A percentile compares a stretch with the other conserved stretches of the same genome.
phyloP scores from a whole-genome alignment of 2,329 filamentous ascomycete species.

The Paracoccidioides brasiliensis region DNA sequence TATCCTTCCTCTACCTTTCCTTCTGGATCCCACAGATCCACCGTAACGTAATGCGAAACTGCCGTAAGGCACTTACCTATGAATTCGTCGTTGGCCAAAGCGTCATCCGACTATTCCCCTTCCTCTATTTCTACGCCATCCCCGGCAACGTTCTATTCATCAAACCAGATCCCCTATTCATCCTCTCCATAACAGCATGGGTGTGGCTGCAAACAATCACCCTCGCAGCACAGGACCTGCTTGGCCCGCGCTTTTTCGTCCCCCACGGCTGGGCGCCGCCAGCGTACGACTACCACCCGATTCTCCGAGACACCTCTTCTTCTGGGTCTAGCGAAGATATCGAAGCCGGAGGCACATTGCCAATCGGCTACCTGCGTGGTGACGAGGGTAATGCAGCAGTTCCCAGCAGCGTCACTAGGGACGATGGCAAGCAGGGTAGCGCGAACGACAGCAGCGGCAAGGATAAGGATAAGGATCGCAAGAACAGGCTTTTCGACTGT shows the following conservation, averaged over 20 bases:
- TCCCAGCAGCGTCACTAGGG: slow-evolving; percentile 11
- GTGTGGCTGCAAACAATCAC: slow-evolving; percentile 74
- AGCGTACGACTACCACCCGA: slow-evolving; percentile 83
- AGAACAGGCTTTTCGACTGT: slow-evolving; percentile 64
- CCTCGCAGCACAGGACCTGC: slow-evolving; percentile 66
- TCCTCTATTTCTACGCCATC: slow-evolving; percentile 74
- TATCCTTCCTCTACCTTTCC: slow-evolving; percentile 68
- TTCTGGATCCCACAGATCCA: slow-evolving; percentile 88
- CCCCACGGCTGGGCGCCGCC: slow-evolving; percentile 52
- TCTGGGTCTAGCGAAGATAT: slow-evolving; percentile 52
- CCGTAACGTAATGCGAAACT: slow-evolving; percentile 82
- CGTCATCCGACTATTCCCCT: slow-evolving; percentile 60
- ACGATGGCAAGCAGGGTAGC: background rate
- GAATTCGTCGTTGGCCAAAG: slow-evolving; percentile 80
- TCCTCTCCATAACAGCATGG: slow-evolving; percentile 58
- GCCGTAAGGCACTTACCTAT: slow-evolving; percentile 81
- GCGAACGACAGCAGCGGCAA: slow-evolving; percentile 19
- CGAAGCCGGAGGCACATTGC: slow-evolving; percentile 61
- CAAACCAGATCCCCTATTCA: slow-evolving; percentile 51
- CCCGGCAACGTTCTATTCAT: slow-evolving; percentile 71
- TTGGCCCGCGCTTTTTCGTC: slow-evolving; percentile 80
- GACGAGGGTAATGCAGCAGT: slow-evolving; percentile 26
- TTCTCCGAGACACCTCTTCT: slow-evolving; percentile 45
- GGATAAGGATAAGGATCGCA: slow-evolving; percentile 32
- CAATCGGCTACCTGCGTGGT: slow-evolving; percentile 56